Evolutionary conservation across 768 basidiomycete species (phyloP), one percentile per base, ranked within the genome.

Genomic region (Russula ochroleuca): DNA sequence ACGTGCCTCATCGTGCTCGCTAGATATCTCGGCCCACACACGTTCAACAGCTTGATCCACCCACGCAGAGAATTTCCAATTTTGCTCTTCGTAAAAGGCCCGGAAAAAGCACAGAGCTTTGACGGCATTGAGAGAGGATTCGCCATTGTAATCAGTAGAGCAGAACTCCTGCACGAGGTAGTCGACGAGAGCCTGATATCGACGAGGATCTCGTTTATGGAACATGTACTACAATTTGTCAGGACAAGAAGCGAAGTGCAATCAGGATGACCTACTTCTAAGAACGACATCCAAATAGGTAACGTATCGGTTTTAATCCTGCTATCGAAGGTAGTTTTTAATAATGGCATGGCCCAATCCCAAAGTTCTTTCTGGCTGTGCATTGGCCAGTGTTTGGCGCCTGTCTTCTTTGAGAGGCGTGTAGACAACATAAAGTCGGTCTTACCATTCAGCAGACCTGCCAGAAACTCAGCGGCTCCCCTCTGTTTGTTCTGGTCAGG

Each of bases 401-500:
- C 92, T 85, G 71, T 33, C 17, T 15, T 33, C 25, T 50, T 41
- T 61, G 47, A 68, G 60, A 49, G 5, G 23, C 15, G 5, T 31
- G 5, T 56, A 71, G 15, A n/a, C 6, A 21, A 43, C 17, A 66
- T 9, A 2, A 25, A 41, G 10, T 31, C 25, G 19, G 8, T 11
- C 60, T 56, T 70, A 82, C 87, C 88, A 66, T 81, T 80, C 25
- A 90, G 72, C n/a, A 89, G 64, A 28, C 88, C 88, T 2, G 88
- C 90, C 9, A 94, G 72, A 57, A 94, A 78, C 73, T 97, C 94
- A 5, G 92, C 92, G 10, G 90, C 86, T 3, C 90, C 92, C 35
- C 94, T 80, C 71, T 92, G 92, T 75, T 93, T 92, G 75, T 95
- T 88, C 64, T 91, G 87, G 67, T 90, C 85, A 65, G 87, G 83